phyloP scores from a whole-genome alignment of 2,329 filamentous ascomycete genomes.

The Fusarium dimerum region DNA sequence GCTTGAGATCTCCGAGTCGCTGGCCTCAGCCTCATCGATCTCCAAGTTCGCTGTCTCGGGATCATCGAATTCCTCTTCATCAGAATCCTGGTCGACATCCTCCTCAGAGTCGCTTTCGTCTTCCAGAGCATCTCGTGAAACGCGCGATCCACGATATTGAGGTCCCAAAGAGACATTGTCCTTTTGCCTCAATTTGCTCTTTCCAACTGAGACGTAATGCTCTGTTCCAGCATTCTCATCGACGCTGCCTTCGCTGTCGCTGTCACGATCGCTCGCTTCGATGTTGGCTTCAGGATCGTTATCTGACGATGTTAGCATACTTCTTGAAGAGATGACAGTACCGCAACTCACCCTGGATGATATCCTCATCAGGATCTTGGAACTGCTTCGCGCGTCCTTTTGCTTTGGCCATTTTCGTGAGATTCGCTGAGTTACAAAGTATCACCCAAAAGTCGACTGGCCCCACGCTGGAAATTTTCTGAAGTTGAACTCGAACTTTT shows the following conservation, averaged over 20 bases:
- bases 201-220: slow-evolving; percentile 81
- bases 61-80: slow-evolving; percentile 57
- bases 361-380: slow-evolving; percentile 61
- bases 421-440: slow-evolving; percentile 19
- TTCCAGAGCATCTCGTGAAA: slow-evolving; percentile 69
- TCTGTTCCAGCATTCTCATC: slow-evolving; percentile 69
- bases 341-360: slow-evolving; percentile 56
- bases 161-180: slow-evolving; percentile 70
- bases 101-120: slow-evolving; percentile 56
- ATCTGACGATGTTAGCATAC: slow-evolving; percentile 46
- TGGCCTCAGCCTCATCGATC: slow-evolving; percentile 48
- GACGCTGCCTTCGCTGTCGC: slow-evolving; percentile 49
- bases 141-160: slow-evolving; percentile 75
- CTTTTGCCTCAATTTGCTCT: slow-evolving; percentile 79
- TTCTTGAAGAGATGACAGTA: background rate
- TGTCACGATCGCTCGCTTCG: slow-evolving; percentile 56
- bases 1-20: slow-evolving; percentile 64
- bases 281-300: slow-evolving; percentile 76
- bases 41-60: slow-evolving; percentile 57
- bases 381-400: slow-evolving; percentile 61
- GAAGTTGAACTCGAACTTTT: slow-evolving; percentile 45
- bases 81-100: slow-evolving; percentile 43
- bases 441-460: slow-evolving; percentile 9
- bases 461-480: slow-evolving; percentile 40
- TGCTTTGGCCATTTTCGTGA: slow-evolving; percentile 50